Evolutionary conservation across 768 basidiomycete genomes (phyloP).

Genomic region (Naganishia friedmannii): DNA sequence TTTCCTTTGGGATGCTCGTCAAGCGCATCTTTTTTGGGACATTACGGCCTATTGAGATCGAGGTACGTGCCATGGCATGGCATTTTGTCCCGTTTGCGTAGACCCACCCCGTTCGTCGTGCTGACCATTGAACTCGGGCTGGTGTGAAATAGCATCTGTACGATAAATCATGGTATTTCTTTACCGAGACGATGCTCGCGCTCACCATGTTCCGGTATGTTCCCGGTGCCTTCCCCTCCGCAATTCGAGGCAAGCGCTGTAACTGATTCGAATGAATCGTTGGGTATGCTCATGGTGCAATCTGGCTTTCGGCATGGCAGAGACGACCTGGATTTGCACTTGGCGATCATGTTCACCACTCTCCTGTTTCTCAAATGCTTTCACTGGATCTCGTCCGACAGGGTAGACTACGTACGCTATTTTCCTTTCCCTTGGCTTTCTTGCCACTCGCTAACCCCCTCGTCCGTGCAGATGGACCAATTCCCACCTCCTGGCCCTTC

Average conservation of each 20-base stretch:
- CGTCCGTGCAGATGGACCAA: constrained; percentile 81
- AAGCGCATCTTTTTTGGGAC: constrained; percentile 89
- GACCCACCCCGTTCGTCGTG: neutral
- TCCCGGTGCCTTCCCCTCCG: no score
- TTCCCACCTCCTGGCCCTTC: constrained; percentile 80
- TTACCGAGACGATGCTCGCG: constrained; percentile 91
- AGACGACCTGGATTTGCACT: constrained; percentile 54
- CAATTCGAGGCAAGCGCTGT: no score
- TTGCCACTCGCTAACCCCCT: neutral
- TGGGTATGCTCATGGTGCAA: neutral
- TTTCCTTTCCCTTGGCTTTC: neutral
- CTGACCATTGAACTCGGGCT: neutral
- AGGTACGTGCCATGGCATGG: constrained; percentile 62
- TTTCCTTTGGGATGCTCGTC: constrained; percentile 71
- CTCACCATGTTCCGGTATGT: constrained; percentile 83
- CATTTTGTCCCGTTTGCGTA: constrained; percentile 15
- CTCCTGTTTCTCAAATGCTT: constrained; percentile 93
- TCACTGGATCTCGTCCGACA: constrained; percentile 92
- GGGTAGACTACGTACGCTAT: constrained; percentile 83
- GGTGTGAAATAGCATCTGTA: constrained; percentile 70
- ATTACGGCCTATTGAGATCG: constrained; percentile 80
- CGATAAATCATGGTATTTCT: constrained; percentile 94
- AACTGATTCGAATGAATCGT: no score
- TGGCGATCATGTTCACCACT: constrained; percentile 90
- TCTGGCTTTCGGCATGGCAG: constrained; percentile 24